Evolutionary conservation across 306 rosid species (phyloP).

Genomic region (Medicago arabica): DNA sequence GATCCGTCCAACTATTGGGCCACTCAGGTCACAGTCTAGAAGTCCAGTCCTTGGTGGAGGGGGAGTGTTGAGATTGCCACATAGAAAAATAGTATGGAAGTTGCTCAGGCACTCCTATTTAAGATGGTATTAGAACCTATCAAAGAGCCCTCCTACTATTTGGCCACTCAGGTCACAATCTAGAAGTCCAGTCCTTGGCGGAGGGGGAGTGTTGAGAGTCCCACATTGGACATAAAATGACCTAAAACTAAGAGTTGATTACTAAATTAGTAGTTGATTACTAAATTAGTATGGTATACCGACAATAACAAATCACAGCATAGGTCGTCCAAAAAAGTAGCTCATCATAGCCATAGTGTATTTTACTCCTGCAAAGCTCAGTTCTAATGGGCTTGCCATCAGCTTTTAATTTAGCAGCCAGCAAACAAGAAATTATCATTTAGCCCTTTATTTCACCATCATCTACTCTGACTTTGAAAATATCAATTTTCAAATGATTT

Average conservation of each 20-base stretch:
- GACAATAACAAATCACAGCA: neutral
- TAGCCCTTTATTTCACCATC: conserved; percentile 14
- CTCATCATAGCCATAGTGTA: neutral
- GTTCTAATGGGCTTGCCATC: conserved; percentile 23
- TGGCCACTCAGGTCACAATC: neutral
- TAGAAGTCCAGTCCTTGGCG: neutral
- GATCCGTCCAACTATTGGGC: neutral
- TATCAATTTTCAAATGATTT: neutral
- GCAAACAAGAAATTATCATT: conserved; percentile 5
- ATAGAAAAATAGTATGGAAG: no score
- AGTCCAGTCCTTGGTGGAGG: neutral
- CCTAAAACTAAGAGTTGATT: neutral
- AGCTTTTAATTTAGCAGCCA: conserved; percentile 11
- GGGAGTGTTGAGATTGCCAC: neutral
- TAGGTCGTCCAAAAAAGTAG: neutral
- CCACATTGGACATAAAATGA: neutral
- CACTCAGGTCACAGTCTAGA: neutral
- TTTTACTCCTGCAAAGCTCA: conserved; percentile 8
- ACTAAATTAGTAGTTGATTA: neutral
- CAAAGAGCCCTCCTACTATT: neutral
- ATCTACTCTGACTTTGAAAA: neutral
- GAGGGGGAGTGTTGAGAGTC: neutral
- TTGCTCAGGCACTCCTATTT: neutral
- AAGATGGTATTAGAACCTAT: neutral
- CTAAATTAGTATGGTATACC: conserved; percentile 5